Conservation (phyloP, 768 basidiomycete genomes). For the Russula abietina region DNA sequence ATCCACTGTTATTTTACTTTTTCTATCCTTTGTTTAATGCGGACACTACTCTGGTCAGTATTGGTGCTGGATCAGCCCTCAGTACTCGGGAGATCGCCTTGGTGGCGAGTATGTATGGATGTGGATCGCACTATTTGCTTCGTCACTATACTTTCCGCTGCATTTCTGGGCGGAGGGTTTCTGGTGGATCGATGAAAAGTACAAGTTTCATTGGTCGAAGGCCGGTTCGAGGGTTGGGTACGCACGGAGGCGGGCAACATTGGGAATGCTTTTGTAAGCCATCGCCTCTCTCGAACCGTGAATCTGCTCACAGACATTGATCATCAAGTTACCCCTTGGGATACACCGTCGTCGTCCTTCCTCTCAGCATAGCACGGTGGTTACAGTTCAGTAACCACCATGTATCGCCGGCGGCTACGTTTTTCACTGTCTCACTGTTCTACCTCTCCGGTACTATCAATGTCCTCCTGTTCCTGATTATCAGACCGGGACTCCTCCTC, state of each 20-base stretch:
- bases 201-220: conserved; percentile 29
- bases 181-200: conserved; percentile 32
- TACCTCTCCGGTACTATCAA: no score
- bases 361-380: no score
- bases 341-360: no score
- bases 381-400: no score
- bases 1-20: neutral
- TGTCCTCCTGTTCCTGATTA: no score
- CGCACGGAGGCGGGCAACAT: conserved; percentile 7
- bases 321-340: no score
- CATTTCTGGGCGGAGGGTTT: conserved; percentile 37
- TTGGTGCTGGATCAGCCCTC: conserved; percentile 42
- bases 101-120: conserved; percentile 43
- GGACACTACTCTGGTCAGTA: conserved; percentile 24
- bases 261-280: conserved; percentile 26
- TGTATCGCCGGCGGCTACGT: no score
- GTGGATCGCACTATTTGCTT: conserved; percentile 37
- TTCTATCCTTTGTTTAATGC: neutral
- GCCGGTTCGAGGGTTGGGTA: conserved; percentile 4
- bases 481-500: no score
- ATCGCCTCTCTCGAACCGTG: no score
- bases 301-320: no score
- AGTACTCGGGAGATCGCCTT: conserved; percentile 32
- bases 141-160: conserved; percentile 34
- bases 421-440: no score